Evolutionary conservation across 2,329 filamentous ascomycete genomes (phyloP).

Genomic region (Graphiopsis chlorocephala): DNA sequence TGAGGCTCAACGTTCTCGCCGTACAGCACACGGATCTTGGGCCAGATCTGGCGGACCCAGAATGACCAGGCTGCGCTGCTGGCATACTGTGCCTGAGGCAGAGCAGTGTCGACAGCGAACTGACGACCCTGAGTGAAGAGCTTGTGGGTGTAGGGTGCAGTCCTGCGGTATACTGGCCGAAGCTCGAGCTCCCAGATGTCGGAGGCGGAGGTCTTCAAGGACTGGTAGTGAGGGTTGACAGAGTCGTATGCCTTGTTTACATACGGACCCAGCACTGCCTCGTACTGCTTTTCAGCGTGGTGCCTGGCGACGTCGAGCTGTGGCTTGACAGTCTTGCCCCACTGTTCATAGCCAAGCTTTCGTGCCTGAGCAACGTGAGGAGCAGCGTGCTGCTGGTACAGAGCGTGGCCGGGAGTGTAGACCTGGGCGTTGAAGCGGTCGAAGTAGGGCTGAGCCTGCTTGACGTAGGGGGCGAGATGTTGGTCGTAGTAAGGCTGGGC

Average conservation of each 20-base stretch:
- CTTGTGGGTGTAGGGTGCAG: constrained; percentile 69
- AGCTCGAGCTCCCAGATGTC: constrained; percentile 71
- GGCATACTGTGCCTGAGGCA: constrained; percentile 69
- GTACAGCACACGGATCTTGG: constrained; percentile 75
- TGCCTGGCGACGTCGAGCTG: constrained; percentile 65
- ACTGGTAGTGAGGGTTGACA: constrained; percentile 70
- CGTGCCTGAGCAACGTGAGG: constrained; percentile 68
- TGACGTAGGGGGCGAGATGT: constrained; percentile 81
- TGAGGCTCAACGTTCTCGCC: constrained; percentile 93
- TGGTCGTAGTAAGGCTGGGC: constrained; percentile 79
- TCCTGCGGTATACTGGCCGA: constrained; percentile 71
- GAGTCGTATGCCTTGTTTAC: constrained; percentile 59
- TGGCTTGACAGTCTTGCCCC: constrained; percentile 75
- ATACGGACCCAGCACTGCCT: constrained; percentile 69
- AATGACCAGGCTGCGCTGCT: constrained; percentile 70
- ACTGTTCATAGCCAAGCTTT: constrained; percentile 66
- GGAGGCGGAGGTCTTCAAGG: constrained; percentile 59
- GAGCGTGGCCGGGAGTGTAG: constrained; percentile 64
- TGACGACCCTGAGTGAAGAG: constrained; percentile 65
- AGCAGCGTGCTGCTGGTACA: constrained; percentile 68
- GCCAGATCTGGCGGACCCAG: constrained; percentile 74
- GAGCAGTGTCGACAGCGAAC: constrained; percentile 65
- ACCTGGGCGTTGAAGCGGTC: constrained; percentile 57
- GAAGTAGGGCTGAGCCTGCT: constrained; percentile 71
- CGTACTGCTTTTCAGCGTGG: constrained; percentile 64